A percentile compares a stretch with the other conserved stretches of the same genome.
phyloP scores from a whole-genome alignment of 1,139 yeast genomes.

The Geotrichum europaeum region DNA sequence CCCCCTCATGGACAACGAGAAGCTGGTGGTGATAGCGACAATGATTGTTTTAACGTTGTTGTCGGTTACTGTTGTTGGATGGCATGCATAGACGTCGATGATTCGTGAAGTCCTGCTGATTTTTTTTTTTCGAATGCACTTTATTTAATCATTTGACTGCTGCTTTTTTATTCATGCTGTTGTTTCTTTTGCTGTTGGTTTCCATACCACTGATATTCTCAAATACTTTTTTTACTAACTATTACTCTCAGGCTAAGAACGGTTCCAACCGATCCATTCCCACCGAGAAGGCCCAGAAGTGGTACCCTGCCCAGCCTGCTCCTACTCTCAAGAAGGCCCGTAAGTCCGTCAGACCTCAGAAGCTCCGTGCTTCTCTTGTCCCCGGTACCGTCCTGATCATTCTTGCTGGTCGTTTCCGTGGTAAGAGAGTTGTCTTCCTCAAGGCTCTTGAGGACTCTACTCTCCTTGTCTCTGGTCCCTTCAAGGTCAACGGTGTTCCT shows the following conservation, averaged over 20 bases:
- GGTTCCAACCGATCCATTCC: slow-evolving; percentile 20
- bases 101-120: not conserved
- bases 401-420: slow-evolving; percentile 99
- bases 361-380: slow-evolving; percentile 92
- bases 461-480: slow-evolving; percentile 96
- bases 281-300: slow-evolving; percentile 66
- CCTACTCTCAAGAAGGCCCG: slow-evolving; percentile 57
- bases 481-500: slow-evolving; percentile 99
- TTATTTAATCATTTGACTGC: not conserved
- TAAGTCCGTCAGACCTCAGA: slow-evolving; percentile 89
- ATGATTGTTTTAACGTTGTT: not conserved
- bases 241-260: slow-evolving; percentile 13
- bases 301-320: slow-evolving; percentile 89
- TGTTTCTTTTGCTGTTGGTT: not conserved
- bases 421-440: slow-evolving; percentile 99
- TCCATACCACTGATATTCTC: not conserved
- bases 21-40: not conserved
- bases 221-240: not conserved
- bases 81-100: not conserved
- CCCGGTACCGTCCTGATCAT: slow-evolving; percentile 98
- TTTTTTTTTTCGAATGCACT: too few species aligned
- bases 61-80: not conserved
- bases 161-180: not conserved
- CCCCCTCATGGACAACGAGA: not conserved
- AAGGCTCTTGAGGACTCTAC: slow-evolving; percentile 99